A percentile compares a stretch with the other conserved stretches of the same genome.
Conservation (phyloP, 257 asterid species). For the Mitragyna speciosa region DNA sequence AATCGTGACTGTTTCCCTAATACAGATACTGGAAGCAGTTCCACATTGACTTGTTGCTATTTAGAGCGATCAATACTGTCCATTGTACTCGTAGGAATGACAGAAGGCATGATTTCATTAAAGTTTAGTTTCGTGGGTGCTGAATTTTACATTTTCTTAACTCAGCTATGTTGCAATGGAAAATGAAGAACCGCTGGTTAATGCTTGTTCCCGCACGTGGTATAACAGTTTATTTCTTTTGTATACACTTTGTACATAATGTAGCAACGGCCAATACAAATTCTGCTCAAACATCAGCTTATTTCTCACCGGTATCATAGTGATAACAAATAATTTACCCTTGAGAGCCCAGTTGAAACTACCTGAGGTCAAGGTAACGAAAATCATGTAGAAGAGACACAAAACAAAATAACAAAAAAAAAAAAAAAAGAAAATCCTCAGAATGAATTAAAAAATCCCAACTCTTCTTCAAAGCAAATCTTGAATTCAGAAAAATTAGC, state of each 20-base stretch:
- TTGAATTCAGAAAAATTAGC: conserved; percentile 35
- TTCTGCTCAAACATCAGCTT: conserved; percentile 29
- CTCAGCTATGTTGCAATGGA: background rate
- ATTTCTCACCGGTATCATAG: conserved; percentile 33
- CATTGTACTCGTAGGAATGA: background rate
- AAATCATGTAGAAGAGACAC: conserved; percentile 22
- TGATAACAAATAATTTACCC: conserved; percentile 29
- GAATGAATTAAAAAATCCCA: conserved; percentile 7
- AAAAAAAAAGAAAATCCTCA: conserved; percentile 1
- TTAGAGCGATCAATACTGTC: background rate
- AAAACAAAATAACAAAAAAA: background rate
- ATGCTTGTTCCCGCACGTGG: background rate
- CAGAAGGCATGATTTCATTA: background rate
- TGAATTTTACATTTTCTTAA: background rate
- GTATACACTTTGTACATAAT: conserved; percentile 25
- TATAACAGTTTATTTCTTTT: conserved; percentile 19
- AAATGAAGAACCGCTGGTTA: background rate
- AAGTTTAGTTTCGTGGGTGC: background rate
- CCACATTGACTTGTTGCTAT: background rate
- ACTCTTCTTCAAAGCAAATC: conserved; percentile 20
- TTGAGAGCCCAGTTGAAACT: conserved; percentile 16
- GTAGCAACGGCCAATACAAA: conserved; percentile 16
- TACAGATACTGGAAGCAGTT: background rate
- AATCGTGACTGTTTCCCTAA: too few relatives aligned
- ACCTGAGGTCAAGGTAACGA: conserved; percentile 16